Conservation (phyloP, 306 rosid genomes). For the Trifolium pratense region DNA sequence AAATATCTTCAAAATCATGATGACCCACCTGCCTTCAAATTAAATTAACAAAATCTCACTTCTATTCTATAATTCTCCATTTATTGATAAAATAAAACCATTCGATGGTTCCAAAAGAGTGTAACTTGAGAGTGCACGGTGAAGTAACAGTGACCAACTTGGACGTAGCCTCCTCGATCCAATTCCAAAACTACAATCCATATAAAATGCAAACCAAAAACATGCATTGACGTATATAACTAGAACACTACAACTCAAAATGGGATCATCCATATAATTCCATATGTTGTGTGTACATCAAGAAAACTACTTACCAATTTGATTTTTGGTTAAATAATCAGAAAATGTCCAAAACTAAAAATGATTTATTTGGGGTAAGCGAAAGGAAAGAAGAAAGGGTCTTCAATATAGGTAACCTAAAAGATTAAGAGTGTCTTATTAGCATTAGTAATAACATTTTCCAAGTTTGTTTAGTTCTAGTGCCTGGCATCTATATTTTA, state of each 20-base stretch:
- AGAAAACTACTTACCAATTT: conserved; percentile 7
- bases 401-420: conserved; percentile 26
- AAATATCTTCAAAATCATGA: too few species aligned
- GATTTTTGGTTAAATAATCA: conserved; percentile 37
- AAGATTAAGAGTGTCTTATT: conserved; percentile 26
- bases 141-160: conserved; percentile 19
- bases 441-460: neutral
- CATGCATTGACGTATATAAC: conserved; percentile 20
- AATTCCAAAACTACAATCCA: neutral
- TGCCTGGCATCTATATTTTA: neutral
- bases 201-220: neutral
- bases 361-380: conserved; percentile 33
- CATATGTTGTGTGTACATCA: neutral
- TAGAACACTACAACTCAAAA: conserved; percentile 29
- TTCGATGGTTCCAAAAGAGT: conserved; percentile 27
- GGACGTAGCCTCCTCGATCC: neutral
- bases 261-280: conserved; percentile 15
- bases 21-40: too few species aligned
- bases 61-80: neutral
- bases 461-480: neutral
- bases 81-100: conserved; percentile 10
- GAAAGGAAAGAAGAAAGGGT: neutral
- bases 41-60: neutral
- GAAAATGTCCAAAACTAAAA: conserved; percentile 17
- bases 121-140: neutral